Base-by-base conservation (phyloP, 179 eudicot genomes). In the Drosera spatulata region DNA sequence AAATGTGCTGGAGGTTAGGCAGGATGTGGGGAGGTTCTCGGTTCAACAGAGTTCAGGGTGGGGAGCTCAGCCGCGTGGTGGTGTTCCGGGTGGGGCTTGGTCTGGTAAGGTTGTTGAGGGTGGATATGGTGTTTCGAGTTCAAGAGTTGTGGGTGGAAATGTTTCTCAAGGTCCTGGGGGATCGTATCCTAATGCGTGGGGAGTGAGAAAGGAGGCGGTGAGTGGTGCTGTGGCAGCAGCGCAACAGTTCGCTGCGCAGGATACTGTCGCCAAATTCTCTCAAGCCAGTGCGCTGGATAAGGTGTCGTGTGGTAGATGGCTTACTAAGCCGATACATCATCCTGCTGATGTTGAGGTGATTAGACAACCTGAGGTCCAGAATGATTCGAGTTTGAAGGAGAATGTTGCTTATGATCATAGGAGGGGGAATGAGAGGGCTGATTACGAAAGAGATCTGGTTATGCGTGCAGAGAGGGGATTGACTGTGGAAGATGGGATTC, bases 261-360 rank as follows among this genome's bases (percentile, higher is more conserved):
- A 69, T 72, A 75, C 78, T 49, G 96, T 75, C 12, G 59, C 80
- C 0, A 91, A 91, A 79, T 72, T 91, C 72, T 87, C 91, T 14
- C 95, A 84, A 71, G 96, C 96, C 10, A 91, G 98, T 72, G 98
- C 96, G 2, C 75, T 93, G 37, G 99, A 93, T 37, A 80, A 93
- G 79, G 84, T 93, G 41, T 82, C 96, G 8, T 88, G 96, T 5
- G 96, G 99, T 39, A 76, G 96, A 61, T 93, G 99, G 99, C 91
- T 79, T 55, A 84, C 90, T 13, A 89, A 78, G 73, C 70, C 77
- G 2, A 50, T 73, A 64, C 71, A 74, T 68, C 75, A 80, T 50
- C 93, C n/a, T 47, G 73, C 67, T 15, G 91, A 89, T 77, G 69
- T 78, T 42, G 94, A 84, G 78, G 79, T 71, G 33, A 72, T 86